Evolutionary conservation across 108 stramenopile species (phyloP).

Genomic region (Cylindrotheca closterium): DNA sequence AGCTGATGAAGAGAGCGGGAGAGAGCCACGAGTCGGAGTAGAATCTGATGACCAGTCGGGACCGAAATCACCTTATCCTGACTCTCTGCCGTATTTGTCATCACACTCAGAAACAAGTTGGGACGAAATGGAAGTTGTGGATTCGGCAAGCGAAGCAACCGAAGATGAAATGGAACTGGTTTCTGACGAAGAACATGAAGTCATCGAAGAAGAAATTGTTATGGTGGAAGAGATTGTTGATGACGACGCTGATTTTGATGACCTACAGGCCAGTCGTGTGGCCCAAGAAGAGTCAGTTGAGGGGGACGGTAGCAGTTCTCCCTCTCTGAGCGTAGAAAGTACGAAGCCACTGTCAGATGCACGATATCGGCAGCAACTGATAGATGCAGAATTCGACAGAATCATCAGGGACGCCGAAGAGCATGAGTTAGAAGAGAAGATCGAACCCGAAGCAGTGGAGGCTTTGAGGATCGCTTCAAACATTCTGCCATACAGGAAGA

Average conservation of each 20-base stretch:
- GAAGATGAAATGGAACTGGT: not conserved
- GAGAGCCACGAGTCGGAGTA: not conserved
- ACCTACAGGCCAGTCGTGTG: not conserved
- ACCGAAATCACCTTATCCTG: not conserved
- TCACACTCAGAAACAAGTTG: not conserved
- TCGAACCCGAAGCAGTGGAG: slow-evolving; percentile 16
- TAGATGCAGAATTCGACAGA: slow-evolving; percentile 2
- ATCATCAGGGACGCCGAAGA: slow-evolving; percentile 29
- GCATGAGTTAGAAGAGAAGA: slow-evolving; percentile 17
- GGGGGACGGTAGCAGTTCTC: not conserved
- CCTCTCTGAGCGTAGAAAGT: not conserved
- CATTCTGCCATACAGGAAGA: slow-evolving; percentile 13
- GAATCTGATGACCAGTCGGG: not conserved
- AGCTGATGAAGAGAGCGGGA: not conserved
- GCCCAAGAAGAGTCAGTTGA: not conserved
- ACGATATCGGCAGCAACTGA: not conserved
- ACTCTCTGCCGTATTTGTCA: not conserved
- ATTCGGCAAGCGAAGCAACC: not conserved
- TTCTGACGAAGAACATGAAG: not conserved
- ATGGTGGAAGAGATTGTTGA: not conserved
- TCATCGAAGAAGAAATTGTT: not conserved
- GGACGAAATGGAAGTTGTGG: not conserved
- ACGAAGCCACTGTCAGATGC: not conserved
- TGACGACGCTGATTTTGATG: not conserved
- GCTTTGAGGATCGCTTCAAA: slow-evolving; percentile 7